Conservation (phyloP, 192 early-diverging fungal species). For the Radiomyces spectabilis region DNA sequence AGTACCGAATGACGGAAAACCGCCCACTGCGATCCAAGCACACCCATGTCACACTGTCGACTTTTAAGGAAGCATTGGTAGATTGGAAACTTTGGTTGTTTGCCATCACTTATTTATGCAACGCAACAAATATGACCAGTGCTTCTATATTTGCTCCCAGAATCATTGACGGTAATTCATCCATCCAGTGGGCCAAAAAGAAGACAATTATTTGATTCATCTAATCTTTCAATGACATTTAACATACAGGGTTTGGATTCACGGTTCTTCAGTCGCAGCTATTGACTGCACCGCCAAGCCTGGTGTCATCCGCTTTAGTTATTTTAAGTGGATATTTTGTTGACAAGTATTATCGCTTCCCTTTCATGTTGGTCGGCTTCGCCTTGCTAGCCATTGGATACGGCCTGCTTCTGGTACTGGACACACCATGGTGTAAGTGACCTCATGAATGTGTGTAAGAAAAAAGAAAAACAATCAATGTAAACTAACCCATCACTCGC, state of each 20-base stretch:
- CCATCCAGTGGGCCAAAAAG: too few relatives aligned
- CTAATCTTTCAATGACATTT: neutral
- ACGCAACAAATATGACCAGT: constrained; percentile 4
- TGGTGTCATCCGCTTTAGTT: neutral
- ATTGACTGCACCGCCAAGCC: constrained; percentile 14
- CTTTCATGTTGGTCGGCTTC: constrained; percentile 9
- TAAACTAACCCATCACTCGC: neutral
- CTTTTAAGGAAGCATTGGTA: neutral
- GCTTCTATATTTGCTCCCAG: constrained; percentile 8
- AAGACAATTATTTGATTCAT: too few relatives aligned
- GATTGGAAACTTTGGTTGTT: constrained; percentile 24
- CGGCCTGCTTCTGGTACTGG: neutral
- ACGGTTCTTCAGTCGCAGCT: constrained; percentile 13
- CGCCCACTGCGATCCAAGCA: too few relatives aligned
- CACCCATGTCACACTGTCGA: neutral
- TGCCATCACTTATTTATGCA: constrained; percentile 5
- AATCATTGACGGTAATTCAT: constrained; percentile 19
- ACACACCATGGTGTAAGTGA: constrained; percentile 17
- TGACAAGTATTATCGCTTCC: constrained; percentile 10
- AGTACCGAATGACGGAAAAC: neutral
- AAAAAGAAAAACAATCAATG: too few relatives aligned
- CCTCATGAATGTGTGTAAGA: too few relatives aligned
- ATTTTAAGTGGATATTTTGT: constrained; percentile 4
- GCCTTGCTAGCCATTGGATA: constrained; percentile 6
- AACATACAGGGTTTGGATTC: constrained; percentile 17